Evolutionary conservation across 371 early-diverging fungal species (phyloP).

Genomic region (Chytridium lagenaria): DNA sequence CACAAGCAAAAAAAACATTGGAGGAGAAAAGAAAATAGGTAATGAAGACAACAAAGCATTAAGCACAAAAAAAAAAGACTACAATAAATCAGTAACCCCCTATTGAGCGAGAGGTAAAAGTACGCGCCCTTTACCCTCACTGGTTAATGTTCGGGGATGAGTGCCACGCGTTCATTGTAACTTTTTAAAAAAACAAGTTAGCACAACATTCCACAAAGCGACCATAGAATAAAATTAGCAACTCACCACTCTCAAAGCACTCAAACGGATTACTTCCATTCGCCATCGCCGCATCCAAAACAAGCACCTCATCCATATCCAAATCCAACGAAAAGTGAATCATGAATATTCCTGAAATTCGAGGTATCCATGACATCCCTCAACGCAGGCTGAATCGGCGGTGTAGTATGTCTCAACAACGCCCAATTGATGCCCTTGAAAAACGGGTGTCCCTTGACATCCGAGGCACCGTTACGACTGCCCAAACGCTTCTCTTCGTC

Average conservation of each 20-base stretch:
- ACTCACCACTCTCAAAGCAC: slow-evolving; percentile 42
- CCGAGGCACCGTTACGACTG: slow-evolving; percentile 87
- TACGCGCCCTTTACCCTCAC: no score
- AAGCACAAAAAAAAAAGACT: no score
- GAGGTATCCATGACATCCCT: slow-evolving; percentile 67
- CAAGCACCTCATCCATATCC: slow-evolving; percentile 33
- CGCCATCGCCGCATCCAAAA: neutral
- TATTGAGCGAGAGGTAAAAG: no score
- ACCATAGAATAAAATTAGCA: neutral
- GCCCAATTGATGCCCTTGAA: slow-evolving; percentile 95
- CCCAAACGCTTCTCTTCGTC: slow-evolving; percentile 88
- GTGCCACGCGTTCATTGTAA: slow-evolving; percentile 13
- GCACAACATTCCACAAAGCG: neutral
- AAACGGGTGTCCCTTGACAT: slow-evolving; percentile 91
- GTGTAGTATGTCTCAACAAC: slow-evolving; percentile 77
- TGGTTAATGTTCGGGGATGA: neutral
- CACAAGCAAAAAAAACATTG: no score
- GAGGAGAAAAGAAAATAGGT: no score
- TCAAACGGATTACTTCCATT: slow-evolving; percentile 42
- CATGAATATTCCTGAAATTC: slow-evolving; percentile 73
- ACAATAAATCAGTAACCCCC: no score
- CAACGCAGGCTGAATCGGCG: slow-evolving; percentile 86
- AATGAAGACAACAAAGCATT: no score
- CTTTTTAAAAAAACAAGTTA: neutral
- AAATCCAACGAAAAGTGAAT: slow-evolving; percentile 71